Evolutionary conservation across 768 basidiomycete species (phyloP).

Genomic region (Amanita subjunquillea): DNA sequence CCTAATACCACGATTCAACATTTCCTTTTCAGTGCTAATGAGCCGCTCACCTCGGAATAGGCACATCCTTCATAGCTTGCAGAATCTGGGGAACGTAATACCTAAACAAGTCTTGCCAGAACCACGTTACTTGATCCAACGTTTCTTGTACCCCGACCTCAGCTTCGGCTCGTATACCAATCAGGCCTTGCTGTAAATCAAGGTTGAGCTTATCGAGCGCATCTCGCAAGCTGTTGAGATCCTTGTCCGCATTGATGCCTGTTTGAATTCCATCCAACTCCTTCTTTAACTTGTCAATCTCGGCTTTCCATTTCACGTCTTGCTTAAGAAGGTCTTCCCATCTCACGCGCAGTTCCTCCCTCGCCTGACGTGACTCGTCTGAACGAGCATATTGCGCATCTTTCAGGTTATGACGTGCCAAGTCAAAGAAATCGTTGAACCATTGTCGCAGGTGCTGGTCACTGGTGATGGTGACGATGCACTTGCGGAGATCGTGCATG

Average conservation of each 20-base stretch:
- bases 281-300: slow-evolving; percentile 32
- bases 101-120: slow-evolving; percentile 76
- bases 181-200: slow-evolving; percentile 36
- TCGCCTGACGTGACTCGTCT: slow-evolving; percentile 31
- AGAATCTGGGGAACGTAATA: slow-evolving; percentile 61
- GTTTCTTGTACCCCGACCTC: slow-evolving; percentile 37
- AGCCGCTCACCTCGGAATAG: slow-evolving; percentile 50
- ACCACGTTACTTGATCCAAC: slow-evolving; percentile 58
- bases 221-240: slow-evolving; percentile 32
- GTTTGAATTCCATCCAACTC: slow-evolving; percentile 35
- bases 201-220: slow-evolving; percentile 38
- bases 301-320: slow-evolving; percentile 43
- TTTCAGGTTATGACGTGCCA: slow-evolving; percentile 34
- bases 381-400: slow-evolving; percentile 43
- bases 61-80: slow-evolving; percentile 43
- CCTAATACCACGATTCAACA: slow-evolving; percentile 21
- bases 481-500: slow-evolving; percentile 27
- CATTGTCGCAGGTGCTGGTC: slow-evolving; percentile 44
- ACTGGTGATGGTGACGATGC: slow-evolving; percentile 36
- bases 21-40: not conserved
- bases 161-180: slow-evolving; percentile 23
- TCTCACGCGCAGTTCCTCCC: slow-evolving; percentile 33
- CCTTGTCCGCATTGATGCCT: slow-evolving; percentile 37
- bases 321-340: slow-evolving; percentile 41
- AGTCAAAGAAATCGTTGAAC: slow-evolving; percentile 43